Percentiles rank a stretch among this genome's conserved stretches.
phyloP scores from a whole-genome alignment of 2,329 filamentous ascomycete genomes.

The Westerdykella aurantiaca region DNA sequence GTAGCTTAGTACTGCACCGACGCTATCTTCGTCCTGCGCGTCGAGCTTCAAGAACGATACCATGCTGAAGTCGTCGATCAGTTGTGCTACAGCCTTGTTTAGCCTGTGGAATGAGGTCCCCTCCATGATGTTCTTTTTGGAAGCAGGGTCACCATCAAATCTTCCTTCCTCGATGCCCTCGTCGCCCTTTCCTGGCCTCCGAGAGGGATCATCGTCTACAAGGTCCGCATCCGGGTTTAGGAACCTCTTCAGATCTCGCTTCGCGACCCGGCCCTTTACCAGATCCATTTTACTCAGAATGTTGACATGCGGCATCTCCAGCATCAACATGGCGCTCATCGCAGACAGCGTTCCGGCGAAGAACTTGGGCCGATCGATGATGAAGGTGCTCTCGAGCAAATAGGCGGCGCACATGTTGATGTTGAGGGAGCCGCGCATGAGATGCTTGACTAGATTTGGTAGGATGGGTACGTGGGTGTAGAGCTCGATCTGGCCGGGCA shows the following conservation, averaged over 20 bases:
- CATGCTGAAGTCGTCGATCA: conserved; percentile 98
- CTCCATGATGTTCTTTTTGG: conserved; percentile 66
- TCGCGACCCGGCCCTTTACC: conserved; percentile 80
- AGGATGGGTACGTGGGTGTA: conserved; percentile 96
- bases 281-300: conserved; percentile 97
- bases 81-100: conserved; percentile 78
- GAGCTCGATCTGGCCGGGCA: conserved; percentile 97
- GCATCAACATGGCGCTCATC: conserved; percentile 99
- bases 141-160: conserved; percentile 55
- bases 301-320: conserved; percentile 95
- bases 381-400: conserved; percentile 90
- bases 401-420: conserved; percentile 91
- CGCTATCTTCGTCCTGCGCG: conserved; percentile 85
- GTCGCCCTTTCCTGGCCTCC: conserved; percentile 15
- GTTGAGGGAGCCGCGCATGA: conserved; percentile 77
- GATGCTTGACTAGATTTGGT: conserved; percentile 73
- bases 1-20: conserved; percentile 77
- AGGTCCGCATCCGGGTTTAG: conserved; percentile 78
- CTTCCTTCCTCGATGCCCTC: conserved; percentile 41
- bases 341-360: conserved; percentile 92
- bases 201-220: conserved; percentile 70
- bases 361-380: conserved; percentile 94
- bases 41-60: conserved; percentile 90
- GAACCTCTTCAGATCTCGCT: conserved; percentile 84
- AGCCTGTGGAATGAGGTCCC: conserved; percentile 75